A percentile compares a stretch with the other conserved stretches of the same genome.
phyloP scores from a whole-genome alignment of 768 basidiomycete species.

The Termitomyces eurrhizus region DNA sequence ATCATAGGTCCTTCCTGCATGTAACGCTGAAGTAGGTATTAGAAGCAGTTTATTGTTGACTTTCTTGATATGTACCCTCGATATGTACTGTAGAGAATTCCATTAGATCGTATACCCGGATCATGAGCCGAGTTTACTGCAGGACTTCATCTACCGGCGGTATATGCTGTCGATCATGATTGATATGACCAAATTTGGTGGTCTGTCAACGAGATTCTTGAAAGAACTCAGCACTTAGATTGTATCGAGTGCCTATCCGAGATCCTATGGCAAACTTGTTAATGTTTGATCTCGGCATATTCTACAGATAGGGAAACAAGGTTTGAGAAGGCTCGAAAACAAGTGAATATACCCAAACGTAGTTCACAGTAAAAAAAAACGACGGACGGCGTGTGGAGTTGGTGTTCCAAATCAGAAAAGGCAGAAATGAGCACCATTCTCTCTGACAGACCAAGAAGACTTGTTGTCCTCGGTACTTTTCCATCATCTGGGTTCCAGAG shows the following conservation, averaged over 20 bases:
- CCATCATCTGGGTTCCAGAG: neutral
- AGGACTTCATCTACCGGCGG: neutral
- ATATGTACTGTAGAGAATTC: neutral
- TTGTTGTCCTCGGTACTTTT: neutral
- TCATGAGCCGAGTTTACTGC: neutral
- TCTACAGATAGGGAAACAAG: neutral
- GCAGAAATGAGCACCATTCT: neutral
- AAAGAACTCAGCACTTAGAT: neutral
- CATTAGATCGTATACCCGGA: neutral
- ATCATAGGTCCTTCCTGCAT: neutral
- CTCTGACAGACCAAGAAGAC: neutral
- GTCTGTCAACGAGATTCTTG: neutral
- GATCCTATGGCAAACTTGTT: neutral
- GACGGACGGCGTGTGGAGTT: neutral
- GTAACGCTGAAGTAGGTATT: neutral
- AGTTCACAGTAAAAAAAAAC: neutral
- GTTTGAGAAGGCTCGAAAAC: neutral
- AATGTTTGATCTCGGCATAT: neutral
- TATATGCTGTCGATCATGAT: neutral
- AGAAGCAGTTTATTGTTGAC: neutral
- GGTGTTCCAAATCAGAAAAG: neutral
- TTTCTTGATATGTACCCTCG: neutral
- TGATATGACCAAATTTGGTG: neutral
- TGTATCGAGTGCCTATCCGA: neutral
- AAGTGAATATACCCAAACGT: neutral